Base-by-base conservation (phyloP, 768 basidiomycete genomes). In the Phanerochaete carnosa region DNA sequence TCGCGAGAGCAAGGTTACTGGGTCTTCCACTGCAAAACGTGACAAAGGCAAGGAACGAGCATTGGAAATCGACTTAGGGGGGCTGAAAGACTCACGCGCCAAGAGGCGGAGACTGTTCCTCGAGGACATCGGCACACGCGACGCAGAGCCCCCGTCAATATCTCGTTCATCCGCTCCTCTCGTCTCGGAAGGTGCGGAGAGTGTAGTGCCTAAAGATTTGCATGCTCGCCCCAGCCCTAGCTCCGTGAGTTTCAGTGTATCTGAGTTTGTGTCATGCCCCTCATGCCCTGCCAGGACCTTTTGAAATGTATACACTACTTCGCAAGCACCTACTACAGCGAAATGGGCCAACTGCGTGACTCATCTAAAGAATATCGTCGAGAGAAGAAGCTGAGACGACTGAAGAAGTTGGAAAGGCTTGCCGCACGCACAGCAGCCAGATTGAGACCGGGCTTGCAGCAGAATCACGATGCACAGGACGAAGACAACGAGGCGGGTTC, bases 321-420 rank as follows among this genome's bases (percentile, higher is more conserved):
- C 57, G 72, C 82, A 25, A 80, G 78, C 50, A 73, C 71, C 23
- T 87, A 87, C 68, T 93, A 91, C 64, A 74, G 75, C 23, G 84
- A 85, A 63, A 76, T 79, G 57, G 88, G 85, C 0, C 81, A 90
- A 62, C 70, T 91, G 2, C 72, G 77, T 22, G 80, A 90, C 62
- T 75, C 72, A 12, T 74, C 81, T 16, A 78, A 76, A 57, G 70
- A 80, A 45, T 81, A 76, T 60, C 80, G 84, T 13, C 73, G 68
- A 60, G 74, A 73, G 65, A 77, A 71, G 69, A 84, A 75, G 64
- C 68, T 64, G 54, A 73, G 69, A 57, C 61, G 61, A 55, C 45
- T 66, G 12, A 55, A 61, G 46, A 65, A 55, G 37, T 57, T 63
- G n/a, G 57, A 62, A 60, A 62, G 33, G 30, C 26, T 46, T 22